Base-by-base conservation (phyloP, 2,329 filamentous ascomycete genomes). In the Paecilomyces niveus region DNA sequence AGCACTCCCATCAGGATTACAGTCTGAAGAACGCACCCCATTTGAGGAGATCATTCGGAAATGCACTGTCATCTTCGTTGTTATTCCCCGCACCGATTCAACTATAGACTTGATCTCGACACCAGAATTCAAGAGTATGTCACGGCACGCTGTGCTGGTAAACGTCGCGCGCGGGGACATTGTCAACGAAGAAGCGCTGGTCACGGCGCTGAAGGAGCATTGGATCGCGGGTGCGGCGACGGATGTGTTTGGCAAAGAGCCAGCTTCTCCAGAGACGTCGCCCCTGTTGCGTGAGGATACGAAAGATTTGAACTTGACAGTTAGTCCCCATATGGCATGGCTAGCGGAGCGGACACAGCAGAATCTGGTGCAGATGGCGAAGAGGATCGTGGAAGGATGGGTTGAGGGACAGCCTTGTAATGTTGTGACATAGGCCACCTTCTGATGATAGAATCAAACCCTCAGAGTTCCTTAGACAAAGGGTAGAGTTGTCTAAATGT, bases 301-400 rank as follows among this genome's bases (percentile, higher is more conserved):
- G 2, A 70, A 74, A 55, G 72, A 75, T 21, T 73, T 82, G 11
- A 82, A 83, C 59, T 67, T 85, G 59, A 76, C 81, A 0, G 63
- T 82, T 49, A 80, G 74, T 54, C 81, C 81, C 18, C 82, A 85
- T 69, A 61, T 83, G 45, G 81, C 82, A 0, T 84, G 81, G 81
- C 78, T 76, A 62, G 76, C 80, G 1, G 72, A 75, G 53, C 75
- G 70, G 62, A 83, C 80, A 3, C 70, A 79, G 58, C 69, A 74
- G 52, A 82, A 78, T 45, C 74, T 82, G 50, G 72, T 74, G 11
- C 67, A 69, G 32, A 74, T 77, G 15, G 61, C 80, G 39, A 79
- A 76, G 63, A 68, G 72, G 35, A 82, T 80, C 32, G 70, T 83
- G 9, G 80, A 82, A 63, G 74, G 62, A 1, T 81, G 76, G 70